phyloP scores from a whole-genome alignment of 169 alveolate species.

The Eimeria acervulina region DNA sequence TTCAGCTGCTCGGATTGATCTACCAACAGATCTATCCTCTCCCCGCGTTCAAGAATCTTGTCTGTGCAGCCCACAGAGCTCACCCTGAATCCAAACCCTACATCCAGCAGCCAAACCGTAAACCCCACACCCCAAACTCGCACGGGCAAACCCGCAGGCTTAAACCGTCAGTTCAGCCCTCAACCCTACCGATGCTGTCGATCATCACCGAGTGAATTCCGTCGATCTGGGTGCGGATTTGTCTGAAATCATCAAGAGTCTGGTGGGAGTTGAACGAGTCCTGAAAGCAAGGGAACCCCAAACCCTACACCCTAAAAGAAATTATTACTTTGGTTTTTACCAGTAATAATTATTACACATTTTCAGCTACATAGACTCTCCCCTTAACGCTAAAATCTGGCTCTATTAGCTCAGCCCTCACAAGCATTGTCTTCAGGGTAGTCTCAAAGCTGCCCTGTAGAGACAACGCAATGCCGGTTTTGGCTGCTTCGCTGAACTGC shows the following conservation, averaged over 20 bases:
- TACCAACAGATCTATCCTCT: conserved; percentile 79
- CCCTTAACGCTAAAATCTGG: not conserved
- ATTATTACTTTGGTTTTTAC: too few relatives aligned
- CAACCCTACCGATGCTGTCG: conserved; percentile 74
- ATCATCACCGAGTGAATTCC: conserved; percentile 75
- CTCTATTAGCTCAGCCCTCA: not conserved
- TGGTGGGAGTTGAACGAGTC: conserved; percentile 76
- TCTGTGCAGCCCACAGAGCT: conserved; percentile 29
- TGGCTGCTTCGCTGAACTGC: conserved; percentile 19
- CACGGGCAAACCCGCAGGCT: not conserved
- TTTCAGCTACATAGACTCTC: not conserved
- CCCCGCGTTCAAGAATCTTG: conserved; percentile 79
- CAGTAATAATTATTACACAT: not conserved
- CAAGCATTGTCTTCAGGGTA: conserved; percentile 38
- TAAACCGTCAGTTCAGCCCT: not conserved
- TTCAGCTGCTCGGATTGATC: conserved; percentile 80
- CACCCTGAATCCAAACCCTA: not conserved
- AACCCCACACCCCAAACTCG: not conserved
- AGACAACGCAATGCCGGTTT: conserved; percentile 59
- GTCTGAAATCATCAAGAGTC: conserved; percentile 60
- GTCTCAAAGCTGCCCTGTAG: conserved; percentile 40
- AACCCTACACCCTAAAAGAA: conserved; percentile 13
- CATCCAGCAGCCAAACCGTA: not conserved
- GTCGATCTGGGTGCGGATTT: conserved; percentile 78
- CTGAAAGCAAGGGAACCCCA: not conserved